Percentiles rank a stretch among this genome's conserved stretches.
Conservation (phyloP, 805 yeast species). For the Helenozyma rhizophorensis region DNA sequence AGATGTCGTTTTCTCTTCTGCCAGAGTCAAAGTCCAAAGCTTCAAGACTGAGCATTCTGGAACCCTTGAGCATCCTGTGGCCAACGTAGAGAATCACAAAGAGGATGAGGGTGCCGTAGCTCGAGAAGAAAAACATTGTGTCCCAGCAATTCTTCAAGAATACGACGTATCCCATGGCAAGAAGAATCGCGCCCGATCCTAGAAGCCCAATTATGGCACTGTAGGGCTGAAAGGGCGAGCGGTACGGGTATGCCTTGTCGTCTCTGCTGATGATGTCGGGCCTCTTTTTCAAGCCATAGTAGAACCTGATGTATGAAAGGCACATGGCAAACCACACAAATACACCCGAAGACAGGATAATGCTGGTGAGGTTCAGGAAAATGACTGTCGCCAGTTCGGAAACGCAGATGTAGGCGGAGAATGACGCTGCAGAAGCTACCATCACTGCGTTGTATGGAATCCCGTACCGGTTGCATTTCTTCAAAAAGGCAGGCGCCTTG, state of each 20-base stretch:
- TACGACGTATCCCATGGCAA: conserved; percentile 60
- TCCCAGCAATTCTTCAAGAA: conserved; percentile 58
- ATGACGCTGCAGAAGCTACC: conserved; percentile 57
- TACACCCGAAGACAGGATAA: conserved; percentile 71
- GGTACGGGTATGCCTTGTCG: conserved; percentile 62
- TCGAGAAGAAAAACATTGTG: conserved; percentile 56
- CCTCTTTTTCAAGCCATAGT: conserved; percentile 54
- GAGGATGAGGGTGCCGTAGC: conserved; percentile 57
- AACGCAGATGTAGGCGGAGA: conserved; percentile 58
- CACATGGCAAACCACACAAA: conserved; percentile 79
- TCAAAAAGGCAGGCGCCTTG: conserved; percentile 59
- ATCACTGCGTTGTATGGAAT: conserved; percentile 71
- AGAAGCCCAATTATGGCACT: conserved; percentile 58
- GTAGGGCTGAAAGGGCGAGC: conserved; percentile 68
- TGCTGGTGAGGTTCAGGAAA: conserved; percentile 62
- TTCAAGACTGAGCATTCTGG: conserved; percentile 63
- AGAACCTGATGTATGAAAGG: conserved; percentile 58
- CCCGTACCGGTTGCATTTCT: conserved; percentile 57
- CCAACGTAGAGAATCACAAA: conserved; percentile 49
- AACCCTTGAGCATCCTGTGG: conserved; percentile 56
- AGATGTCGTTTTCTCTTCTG: conserved; percentile 75
- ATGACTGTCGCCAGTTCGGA: conserved; percentile 54
- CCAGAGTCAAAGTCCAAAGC: conserved; percentile 81
- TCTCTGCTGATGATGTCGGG: conserved; percentile 63
- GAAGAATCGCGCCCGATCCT: conserved; percentile 47